Evolutionary conservation across 345 rosid genomes (phyloP).

Genomic region (Salix udensis): DNA sequence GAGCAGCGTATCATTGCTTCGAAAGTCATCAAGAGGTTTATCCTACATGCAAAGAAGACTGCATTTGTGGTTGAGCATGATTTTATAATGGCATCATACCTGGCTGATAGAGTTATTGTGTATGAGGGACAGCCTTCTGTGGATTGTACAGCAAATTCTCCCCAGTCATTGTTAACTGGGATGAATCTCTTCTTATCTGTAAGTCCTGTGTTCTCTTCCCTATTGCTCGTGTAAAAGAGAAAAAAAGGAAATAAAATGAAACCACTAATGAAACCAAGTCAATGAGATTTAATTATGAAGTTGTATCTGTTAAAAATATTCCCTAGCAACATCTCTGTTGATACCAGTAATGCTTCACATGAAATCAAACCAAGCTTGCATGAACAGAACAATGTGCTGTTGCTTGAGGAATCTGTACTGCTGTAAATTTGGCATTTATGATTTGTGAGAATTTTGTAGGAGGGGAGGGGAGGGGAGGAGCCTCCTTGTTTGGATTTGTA

Average conservation of each 20-base stretch:
- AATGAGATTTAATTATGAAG: background rate
- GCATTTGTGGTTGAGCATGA: conserved; percentile 99
- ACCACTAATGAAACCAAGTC: background rate
- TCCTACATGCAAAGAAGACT: conserved; percentile 96
- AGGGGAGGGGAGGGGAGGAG: too few species aligned
- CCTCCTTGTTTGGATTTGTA: too few species aligned
- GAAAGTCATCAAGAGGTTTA: conserved; percentile 95
- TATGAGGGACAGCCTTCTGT: conserved; percentile 88
- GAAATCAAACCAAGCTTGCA: background rate
- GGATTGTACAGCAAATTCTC: conserved; percentile 86
- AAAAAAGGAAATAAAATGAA: background rate
- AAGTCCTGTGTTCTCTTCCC: conserved; percentile 27
- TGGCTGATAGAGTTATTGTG: conserved; percentile 92
- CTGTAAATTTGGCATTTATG: background rate
- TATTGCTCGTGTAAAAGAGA: background rate
- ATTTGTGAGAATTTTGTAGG: too few species aligned
- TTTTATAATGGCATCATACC: conserved; percentile 93
- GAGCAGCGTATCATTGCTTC: conserved; percentile 99
- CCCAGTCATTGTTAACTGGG: conserved; percentile 91
- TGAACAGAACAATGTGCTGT: background rate
- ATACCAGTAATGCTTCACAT: background rate
- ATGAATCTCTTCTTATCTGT: conserved; percentile 98
- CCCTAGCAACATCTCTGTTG: background rate
- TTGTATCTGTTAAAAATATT: background rate
- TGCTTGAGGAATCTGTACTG: background rate